phyloP scores from a whole-genome alignment of 1,139 yeast species.

The Lodderomyces theae region DNA sequence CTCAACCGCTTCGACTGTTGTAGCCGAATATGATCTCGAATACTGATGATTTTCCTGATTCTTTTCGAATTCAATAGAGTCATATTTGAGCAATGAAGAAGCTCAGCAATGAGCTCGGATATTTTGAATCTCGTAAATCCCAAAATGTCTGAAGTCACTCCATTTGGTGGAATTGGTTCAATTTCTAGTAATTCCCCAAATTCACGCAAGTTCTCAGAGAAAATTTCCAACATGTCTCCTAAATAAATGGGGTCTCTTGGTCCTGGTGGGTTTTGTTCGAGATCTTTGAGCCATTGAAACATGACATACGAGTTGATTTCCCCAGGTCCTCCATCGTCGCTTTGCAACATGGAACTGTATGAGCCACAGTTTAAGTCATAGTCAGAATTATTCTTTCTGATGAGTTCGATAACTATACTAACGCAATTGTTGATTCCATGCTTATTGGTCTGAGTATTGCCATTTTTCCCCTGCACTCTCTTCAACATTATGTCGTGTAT shows the following conservation, averaged over 20 bases:
- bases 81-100: conserved; percentile 51
- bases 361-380: conserved; percentile 47
- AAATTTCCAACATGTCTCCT: conserved; percentile 43
- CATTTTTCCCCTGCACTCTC: conserved; percentile 16
- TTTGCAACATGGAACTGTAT: conserved; percentile 33
- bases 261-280: conserved; percentile 49
- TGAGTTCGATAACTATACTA: conserved; percentile 46
- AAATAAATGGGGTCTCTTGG: conserved; percentile 45
- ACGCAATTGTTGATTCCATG: conserved; percentile 50
- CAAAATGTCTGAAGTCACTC: conserved; percentile 20
- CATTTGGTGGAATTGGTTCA: conserved; percentile 26
- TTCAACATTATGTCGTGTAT: conserved; percentile 41
- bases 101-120: conserved; percentile 45
- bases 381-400: conserved; percentile 47
- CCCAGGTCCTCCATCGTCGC: conserved; percentile 31
- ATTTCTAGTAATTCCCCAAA: conserved; percentile 30
- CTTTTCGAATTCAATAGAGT: conserved; percentile 42
- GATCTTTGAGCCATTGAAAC: conserved; percentile 49
- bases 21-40: conserved; percentile 36
- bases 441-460: conserved; percentile 31
- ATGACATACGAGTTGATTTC: conserved; percentile 43
- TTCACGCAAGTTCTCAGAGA: conserved; percentile 36
- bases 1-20: conserved; percentile 30
- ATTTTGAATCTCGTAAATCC: conserved; percentile 46
- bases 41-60: conserved; percentile 32